Evolutionary conservation across 2,329 filamentous ascomycete species (phyloP).

Genomic region (Colletotrichum orchidophilum): DNA sequence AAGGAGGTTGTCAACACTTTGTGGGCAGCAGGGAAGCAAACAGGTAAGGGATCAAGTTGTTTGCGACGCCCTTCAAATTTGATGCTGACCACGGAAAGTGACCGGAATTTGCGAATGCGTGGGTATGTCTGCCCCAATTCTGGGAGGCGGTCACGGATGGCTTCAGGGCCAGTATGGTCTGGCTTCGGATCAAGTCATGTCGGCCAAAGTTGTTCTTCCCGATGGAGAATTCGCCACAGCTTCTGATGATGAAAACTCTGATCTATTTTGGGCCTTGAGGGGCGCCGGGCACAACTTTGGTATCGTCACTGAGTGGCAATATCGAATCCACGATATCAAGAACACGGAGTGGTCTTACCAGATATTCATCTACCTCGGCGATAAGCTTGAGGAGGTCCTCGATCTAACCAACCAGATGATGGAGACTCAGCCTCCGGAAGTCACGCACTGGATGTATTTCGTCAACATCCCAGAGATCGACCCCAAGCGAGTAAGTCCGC

Average conservation of each 20-base stretch:
- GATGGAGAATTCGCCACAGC: constrained; percentile 38
- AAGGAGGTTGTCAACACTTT: constrained; percentile 15
- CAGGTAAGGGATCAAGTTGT: not conserved
- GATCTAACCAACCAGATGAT: constrained; percentile 45
- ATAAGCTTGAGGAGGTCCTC: constrained; percentile 43
- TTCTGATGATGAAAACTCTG: constrained; percentile 39
- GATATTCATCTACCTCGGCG: constrained; percentile 38
- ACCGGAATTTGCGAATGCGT: constrained; percentile 41
- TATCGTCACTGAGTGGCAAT: constrained; percentile 53
- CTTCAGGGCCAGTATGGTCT: constrained; percentile 31
- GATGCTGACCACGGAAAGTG: constrained; percentile 12
- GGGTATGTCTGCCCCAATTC: constrained; percentile 34
- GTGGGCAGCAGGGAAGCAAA: constrained; percentile 18
- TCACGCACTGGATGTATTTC: constrained; percentile 44
- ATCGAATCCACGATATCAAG: constrained; percentile 41
- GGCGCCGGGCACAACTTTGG: constrained; percentile 63
- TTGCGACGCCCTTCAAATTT: not conserved
- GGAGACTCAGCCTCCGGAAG: constrained; percentile 38
- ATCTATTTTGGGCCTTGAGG: constrained; percentile 59
- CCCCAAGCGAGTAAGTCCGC: constrained; percentile 42
- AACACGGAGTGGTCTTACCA: constrained; percentile 36
- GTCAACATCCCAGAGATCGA: constrained; percentile 43
- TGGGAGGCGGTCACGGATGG: constrained; percentile 35
- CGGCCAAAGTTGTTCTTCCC: constrained; percentile 41
- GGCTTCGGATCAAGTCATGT: constrained; percentile 45